Conservation (phyloP, 73 alveolate genomes). For the Symbiodinium natans region DNA sequence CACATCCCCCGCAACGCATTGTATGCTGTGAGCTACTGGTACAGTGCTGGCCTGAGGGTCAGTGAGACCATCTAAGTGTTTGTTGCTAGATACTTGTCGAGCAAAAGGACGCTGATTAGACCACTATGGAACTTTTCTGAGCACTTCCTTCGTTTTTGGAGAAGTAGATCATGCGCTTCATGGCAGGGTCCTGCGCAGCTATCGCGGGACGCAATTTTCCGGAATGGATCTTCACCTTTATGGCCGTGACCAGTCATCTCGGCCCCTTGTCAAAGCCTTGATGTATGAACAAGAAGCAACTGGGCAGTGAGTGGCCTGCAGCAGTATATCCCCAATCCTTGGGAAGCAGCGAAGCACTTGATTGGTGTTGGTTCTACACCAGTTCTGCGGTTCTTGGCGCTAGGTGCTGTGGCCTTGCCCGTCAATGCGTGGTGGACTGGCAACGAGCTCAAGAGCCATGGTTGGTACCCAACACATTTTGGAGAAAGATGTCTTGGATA, state of each 20-base stretch:
- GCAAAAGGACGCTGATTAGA: no score
- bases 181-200: slow-evolving; percentile 62
- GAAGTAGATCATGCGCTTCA: no score
- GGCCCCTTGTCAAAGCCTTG: not conserved
- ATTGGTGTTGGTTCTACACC: no score
- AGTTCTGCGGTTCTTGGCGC: not conserved
- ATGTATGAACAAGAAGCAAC: no score
- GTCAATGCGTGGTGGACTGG: slow-evolving; percentile 94
- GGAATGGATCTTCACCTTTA: slow-evolving; percentile 69
- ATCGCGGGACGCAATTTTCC: slow-evolving; percentile 87
- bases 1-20: no score
- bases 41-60: no score
- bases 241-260: slow-evolving; percentile 51
- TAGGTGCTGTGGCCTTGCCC: slow-evolving; percentile 25
- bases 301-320: not conserved
- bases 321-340: not conserved
- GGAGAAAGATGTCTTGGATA: not conserved
- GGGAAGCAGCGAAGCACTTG: no score
- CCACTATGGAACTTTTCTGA: no score
- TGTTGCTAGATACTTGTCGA: no score
- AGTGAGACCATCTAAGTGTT: no score
- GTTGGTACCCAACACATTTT: not conserved
- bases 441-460: slow-evolving; percentile 51
- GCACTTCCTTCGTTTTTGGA: no score
- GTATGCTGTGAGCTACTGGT: no score